Percentiles rank a stretch among this genome's conserved stretches.
phyloP scores from a whole-genome alignment of 116 monocot species.

The Phalaenopsis hybrid region DNA sequence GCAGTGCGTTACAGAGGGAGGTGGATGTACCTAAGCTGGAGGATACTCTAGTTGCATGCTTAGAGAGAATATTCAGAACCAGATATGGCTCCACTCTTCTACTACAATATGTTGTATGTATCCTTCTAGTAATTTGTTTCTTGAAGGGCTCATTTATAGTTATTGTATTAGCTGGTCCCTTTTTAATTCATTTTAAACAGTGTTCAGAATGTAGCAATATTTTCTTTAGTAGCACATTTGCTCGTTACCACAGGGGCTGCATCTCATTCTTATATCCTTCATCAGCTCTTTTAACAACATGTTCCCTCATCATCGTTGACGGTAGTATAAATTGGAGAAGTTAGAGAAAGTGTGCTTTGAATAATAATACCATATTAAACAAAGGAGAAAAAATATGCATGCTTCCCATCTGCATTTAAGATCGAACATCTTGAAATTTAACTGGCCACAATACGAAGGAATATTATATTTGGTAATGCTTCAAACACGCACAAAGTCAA shows the following conservation, averaged over 20 bases:
- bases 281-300: background rate
- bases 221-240: background rate
- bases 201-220: background rate
- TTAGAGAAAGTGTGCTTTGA: background rate
- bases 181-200: background rate
- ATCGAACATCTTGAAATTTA: background rate
- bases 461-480: background rate
- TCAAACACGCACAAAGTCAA: background rate
- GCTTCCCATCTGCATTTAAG: background rate
- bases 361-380: background rate
- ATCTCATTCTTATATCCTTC: background rate
- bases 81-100: slow-evolving; percentile 67
- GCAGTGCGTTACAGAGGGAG: slow-evolving; percentile 53
- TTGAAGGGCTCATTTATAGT: background rate
- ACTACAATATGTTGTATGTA: slow-evolving; percentile 61
- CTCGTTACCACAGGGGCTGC: background rate
- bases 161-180: background rate
- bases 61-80: slow-evolving; percentile 74
- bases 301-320: background rate
- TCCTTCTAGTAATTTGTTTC: background rate
- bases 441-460: background rate
- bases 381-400: background rate
- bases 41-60: slow-evolving; percentile 49
- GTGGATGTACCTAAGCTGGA: slow-evolving; percentile 34
- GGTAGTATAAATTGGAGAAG: background rate